Evolutionary conservation across 257 asterid species (phyloP), one percentile per base, ranked within the genome.

Genomic region (Plantago major): DNA sequence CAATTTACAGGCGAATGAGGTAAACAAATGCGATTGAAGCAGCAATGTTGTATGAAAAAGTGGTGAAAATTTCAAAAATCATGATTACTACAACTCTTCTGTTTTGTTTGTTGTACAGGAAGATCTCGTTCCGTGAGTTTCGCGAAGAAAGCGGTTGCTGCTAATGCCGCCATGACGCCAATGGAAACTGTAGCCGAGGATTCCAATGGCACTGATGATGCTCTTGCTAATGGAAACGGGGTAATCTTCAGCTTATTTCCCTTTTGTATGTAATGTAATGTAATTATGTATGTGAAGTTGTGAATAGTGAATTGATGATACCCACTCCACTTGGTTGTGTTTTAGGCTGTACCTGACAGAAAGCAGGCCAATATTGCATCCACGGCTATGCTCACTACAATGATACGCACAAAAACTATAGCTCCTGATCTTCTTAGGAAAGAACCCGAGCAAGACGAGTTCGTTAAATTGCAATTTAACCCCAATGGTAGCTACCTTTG

Each of bases 161-260:
- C 82, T 19, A 86, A 93, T 67, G 97, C 97, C 59, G 97, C 86
- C 79, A 96, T 80, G 60, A 84, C 97, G 46, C 97, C 84, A 7
- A 95, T 86, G 68, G 96, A 92, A 64, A 71, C 67, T 60, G 38
- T 82, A 78, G 60, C 77, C 6, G 96, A 81, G 66, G 28, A 55
- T 66, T 55, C 82, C 69, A 73, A 78, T 17, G 95, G 83, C 55
- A 17, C 76, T 44, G 44, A 78, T 18, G 85, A 82, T 77, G 72
- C 87, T 65, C 84, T 79, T 55, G 74, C 86, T 58, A 92, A 89
- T 65, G 96, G 94, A 63, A 69, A 77, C 77, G 84, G 53, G 76
- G 99, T 89, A 47, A 53, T 48, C 18, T 11, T 12, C 10, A 26
- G 46, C 30, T 16, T 44, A 22, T 17, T 12, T 54, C 42, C 44